phyloP scores from a whole-genome alignment of 2,329 filamentous ascomycete species.

The Septoria linicola region DNA sequence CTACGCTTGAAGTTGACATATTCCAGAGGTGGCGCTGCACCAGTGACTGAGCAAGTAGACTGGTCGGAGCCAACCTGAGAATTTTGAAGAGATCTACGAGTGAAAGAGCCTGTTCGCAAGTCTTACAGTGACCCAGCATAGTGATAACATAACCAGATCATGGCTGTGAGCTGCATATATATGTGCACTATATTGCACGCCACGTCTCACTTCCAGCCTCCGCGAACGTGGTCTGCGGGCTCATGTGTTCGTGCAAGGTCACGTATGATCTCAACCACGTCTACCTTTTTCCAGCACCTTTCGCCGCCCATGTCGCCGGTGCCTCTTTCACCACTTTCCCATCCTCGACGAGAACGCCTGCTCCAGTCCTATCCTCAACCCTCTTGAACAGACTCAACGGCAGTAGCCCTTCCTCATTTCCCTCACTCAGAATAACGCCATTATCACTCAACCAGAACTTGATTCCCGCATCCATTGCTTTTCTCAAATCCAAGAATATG shows the following conservation, averaged over 20 bases:
- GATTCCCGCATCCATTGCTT: conserved; percentile 71
- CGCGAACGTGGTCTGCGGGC: no score
- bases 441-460: conserved; percentile 58
- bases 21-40: conserved; percentile 65
- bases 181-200: no score
- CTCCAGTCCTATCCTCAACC: conserved; percentile 62
- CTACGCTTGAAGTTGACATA: conserved; percentile 84
- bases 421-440: conserved; percentile 49
- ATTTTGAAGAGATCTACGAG: not conserved
- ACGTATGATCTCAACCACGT: no score
- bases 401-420: conserved; percentile 60
- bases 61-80: conserved; percentile 79
- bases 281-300: conserved; percentile 11
- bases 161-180: no score
- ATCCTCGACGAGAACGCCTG: conserved; percentile 67
- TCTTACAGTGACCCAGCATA: no score
- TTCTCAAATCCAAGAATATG: conserved; percentile 76
- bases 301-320: conserved; percentile 54
- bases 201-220: no score
- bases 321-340: conserved; percentile 67
- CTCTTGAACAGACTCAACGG: conserved; percentile 67
- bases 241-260: no score
- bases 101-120: no score
- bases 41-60: conserved; percentile 88
- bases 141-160: no score